Base-by-base conservation (phyloP, 768 basidiomycete genomes). In the Cantharellus anzutake region DNA sequence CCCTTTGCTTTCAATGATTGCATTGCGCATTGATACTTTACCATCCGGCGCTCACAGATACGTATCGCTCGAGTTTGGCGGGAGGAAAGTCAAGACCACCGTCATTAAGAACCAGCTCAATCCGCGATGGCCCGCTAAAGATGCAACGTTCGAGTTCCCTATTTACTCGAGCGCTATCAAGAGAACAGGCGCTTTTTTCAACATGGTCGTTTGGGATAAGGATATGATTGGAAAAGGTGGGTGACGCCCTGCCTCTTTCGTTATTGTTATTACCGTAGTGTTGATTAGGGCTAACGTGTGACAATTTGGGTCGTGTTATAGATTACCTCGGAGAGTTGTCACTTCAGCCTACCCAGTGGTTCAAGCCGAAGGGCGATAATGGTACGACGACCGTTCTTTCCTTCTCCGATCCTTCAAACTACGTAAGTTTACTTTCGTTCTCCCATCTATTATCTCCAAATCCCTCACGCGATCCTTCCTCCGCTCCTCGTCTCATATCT, bases 121-220 rank as follows among this genome's bases (percentile, higher is more conserved):
- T 37, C 60, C 60, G 2, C 20, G 35, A n/a, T 60, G 39, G n/a
- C 11, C 20, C 3, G n/a, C 60, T 29, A 60, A 60, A 51, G 55
- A 57, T 29, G 60, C 60, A 7, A 60, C 60, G 7, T 60, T 60
- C 44, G 60, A 60, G 20, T 57, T 60, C 41, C 60, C 60, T 3
- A n/a, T 60, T 5, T 60, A 58, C 40, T n/a, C 56, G 29, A 29
- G 41, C 56, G 56, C 34, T 29, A 42, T 52, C 11, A 29, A 57
- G 35, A n/a, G 35, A 20, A 14, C 38, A 7, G 60, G 60, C 3
- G 41, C 55, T 20, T 20, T 57, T n/a, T 29, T 60, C 56, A 56
- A 60, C n/a, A 14, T 60, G 7, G 56, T 60, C 34, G 60, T 60
- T n/a, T 60, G 60, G 60, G 60, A 60, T 51, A 60, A 60, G 56